Base-by-base conservation (phyloP, 1,139 yeast species). In the Suhomyces terraborum region DNA sequence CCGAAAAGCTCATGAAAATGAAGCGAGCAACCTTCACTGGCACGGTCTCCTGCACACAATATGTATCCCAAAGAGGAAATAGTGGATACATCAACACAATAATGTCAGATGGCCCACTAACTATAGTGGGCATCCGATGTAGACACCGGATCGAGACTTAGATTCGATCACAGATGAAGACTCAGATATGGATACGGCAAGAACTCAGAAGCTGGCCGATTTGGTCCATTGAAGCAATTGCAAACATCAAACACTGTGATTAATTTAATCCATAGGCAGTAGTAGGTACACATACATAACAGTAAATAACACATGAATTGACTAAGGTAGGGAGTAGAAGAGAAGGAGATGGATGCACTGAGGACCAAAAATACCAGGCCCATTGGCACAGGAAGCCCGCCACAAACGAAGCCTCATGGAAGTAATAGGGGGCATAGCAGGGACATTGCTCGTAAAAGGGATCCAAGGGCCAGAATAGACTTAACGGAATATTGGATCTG, bases 281-380 rank as follows among this genome's bases (percentile, higher is more conserved):
- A 18, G 7, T 18, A 13, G 24, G 4, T 20, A 30, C 17, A 30
- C 13, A 8, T 13, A 20, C 24, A 36, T n/a, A n/a, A n/a, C 27
- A 19, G 23, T 31, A 37, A 23, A 30, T 39, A 39, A 39, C 34
- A 39, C 42, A 39, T 39, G 16, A 35, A 34, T 34, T 33, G 40
- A 17, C 24, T 23, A 17, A 37, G 24, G 28, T 31, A 39, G 31
- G 25, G 25, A 39, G 36, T 30, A 39, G 42, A 39, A 39, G 38
- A 38, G 28, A 34, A 24, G 35, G 16, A 32, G 22, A 17, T 26
- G 35, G 22, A 17, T 26, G 35, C 24, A 17, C 24, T 13, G 26
- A 19, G 31, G 30, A 23, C 32, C 38, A n/a, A 28, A n/a, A 28
- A 18, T 25, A 14, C 29, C 12, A 32, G 32, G 19, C 38, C 24